Conservation (phyloP, 768 basidiomycete genomes). For the Pseudohyphozyma bogoriensis region DNA sequence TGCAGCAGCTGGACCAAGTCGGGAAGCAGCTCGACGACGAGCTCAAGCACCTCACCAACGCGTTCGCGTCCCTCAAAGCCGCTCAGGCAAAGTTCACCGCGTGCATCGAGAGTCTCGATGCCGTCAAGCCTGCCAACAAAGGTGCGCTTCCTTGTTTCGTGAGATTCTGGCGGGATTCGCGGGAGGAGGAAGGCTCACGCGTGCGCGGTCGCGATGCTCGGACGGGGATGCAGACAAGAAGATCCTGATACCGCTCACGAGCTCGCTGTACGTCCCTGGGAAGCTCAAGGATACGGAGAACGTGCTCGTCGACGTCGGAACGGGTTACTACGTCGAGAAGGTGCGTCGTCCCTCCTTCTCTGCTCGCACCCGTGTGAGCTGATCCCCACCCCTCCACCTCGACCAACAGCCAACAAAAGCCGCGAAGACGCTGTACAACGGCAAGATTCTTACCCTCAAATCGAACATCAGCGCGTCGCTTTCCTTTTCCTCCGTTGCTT, state of each 20-base stretch:
- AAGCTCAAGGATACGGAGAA: constrained; percentile 70
- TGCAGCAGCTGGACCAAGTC: constrained; percentile 78
- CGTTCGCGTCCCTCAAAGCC: constrained; percentile 82
- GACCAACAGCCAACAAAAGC: constrained; percentile 62
- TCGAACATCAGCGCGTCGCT: constrained; percentile 80
- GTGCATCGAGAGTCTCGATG: constrained; percentile 68
- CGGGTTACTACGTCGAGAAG: constrained; percentile 93
- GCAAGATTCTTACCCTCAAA: constrained; percentile 71
- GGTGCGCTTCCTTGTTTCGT: constrained; percentile 8
- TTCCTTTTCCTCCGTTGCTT: too few species aligned
- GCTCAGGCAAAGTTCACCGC: constrained; percentile 82
- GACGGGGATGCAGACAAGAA: constrained; percentile 56
- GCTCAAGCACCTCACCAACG: constrained; percentile 78
- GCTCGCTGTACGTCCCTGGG: constrained; percentile 90
- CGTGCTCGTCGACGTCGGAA: constrained; percentile 90
- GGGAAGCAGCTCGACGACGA: constrained; percentile 94
- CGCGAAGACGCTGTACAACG: constrained; percentile 67
- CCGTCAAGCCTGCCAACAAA: constrained; percentile 60
- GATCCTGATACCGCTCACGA: constrained; percentile 82
- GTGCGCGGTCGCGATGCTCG: not conserved
- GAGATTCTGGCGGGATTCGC: too few species aligned
- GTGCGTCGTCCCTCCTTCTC: constrained; percentile 40
- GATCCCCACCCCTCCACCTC: not conserved
- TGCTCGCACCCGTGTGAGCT: not conserved
- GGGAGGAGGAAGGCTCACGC: not conserved